Base-by-base conservation (phyloP, 495 filamentous ascomycete genomes). In the Eremomyces bilateralis region DNA sequence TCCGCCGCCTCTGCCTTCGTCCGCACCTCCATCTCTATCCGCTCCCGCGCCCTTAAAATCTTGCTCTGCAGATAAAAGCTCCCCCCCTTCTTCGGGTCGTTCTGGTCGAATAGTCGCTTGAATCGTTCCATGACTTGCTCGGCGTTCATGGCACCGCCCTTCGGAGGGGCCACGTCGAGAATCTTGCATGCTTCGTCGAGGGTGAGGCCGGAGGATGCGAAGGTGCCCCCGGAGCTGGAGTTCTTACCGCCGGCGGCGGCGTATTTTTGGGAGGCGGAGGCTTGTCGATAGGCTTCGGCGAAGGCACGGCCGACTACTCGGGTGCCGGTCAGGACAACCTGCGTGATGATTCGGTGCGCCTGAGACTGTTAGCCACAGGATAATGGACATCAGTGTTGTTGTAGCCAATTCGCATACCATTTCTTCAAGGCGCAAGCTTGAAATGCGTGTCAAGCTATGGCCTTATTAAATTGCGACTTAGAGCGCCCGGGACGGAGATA, bases 11-110 rank as follows among this genome's bases (percentile, higher is more conserved):
- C 59, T 43, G 61, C 60, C 8, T 60, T 63, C 19, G 64, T 61
- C 29, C 59, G 46, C 20, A 73, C 57, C 55, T 95, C 88, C 46
- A 75, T 62, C 58, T 95, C 88, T 61, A 95, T 76, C 40, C 88
- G 63, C 56, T 97, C 83, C 29, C 85, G 65, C 31, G 88, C 88
- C 36, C 88, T 61, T 35, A 95, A 56, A 29, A 97, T 67, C 56
- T 97, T 97, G 59, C 90, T 95, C 59, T 97, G 88, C 35, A 97
- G 62, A 53, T 97, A 97, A 51, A 97, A 95, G 48, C 82, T 92
- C 11, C 88, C 88, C 20, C 88, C 88, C 51, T 92, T 92, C 51
- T 82, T 62, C 17, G 88, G 85, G 36, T 95, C 80, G 57, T 97
- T 97, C 40, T 63, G 50, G 48, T 95, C 90, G 53, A 95, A 97